Evolutionary conservation across 2,329 filamentous ascomycete genomes (phyloP), one percentile per base, ranked within the genome.

Genomic region (Escovopsis sp.): DNA sequence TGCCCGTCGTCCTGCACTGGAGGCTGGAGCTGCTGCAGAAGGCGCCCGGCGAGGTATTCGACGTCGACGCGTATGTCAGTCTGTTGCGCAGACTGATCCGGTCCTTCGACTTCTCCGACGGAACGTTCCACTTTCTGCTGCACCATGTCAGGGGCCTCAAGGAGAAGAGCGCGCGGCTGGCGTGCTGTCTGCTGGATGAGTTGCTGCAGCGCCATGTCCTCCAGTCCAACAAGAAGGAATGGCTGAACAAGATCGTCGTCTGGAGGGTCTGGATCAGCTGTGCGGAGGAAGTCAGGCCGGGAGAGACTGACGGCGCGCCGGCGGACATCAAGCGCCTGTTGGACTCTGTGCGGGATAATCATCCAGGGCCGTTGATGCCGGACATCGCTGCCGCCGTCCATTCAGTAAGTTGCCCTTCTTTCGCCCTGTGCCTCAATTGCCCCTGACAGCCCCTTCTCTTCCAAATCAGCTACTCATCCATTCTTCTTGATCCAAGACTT

Each of bases 231-330:
- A 65, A 66, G 4, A 42, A 55, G 2, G 60, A 63, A 3, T 84
- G 77, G 75, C 61, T 84, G 23, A 82, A 87, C 40, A 79, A 72
- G 45, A 65, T 70, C 0, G 53, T 86, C 10, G 63, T 92, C 14
- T 74, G 72, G 5, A 68, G 80, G 3, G 58, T 85, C 5, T 79
- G 76, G 67, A 72, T 85, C 49, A 60, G 65, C 5, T 73, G 70
- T 0, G 61, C 60, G 35, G 63, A 60, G 44, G 36, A 56, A 46
- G 43, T 60, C 61, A 43, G 26, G 9, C 33, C 36, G 7, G 38
- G 39, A 2, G 34, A 41, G 3, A 43, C 12, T 35, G 50, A 25
- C 45, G 53, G 36, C n/a, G n/a, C 26, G 11, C 11, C 33, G 16
- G 13, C 7, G 13, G 31, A 36, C 35, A 51, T 42, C 41, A 48